These are phyloP conservation scores for Leccinum truebloodii DNA, from an alignment of 768 basidiomycete species.

Conservation along the genomic window DNA sequence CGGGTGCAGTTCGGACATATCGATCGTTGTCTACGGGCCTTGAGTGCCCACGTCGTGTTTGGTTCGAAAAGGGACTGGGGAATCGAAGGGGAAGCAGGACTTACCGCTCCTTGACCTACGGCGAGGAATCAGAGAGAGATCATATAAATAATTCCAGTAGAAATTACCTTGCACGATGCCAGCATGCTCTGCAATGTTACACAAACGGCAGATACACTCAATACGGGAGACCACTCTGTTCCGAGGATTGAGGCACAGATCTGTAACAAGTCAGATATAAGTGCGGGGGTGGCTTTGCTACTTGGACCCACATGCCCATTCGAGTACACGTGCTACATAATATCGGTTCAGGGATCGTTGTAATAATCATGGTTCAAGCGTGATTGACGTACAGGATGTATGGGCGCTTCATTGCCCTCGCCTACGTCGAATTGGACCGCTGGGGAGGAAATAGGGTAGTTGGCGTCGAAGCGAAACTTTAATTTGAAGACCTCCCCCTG, in stretches of 20 bases:
- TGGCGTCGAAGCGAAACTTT: slow-evolving; percentile 78
- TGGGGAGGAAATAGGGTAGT: slow-evolving; percentile 86
- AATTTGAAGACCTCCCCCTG: slow-evolving; percentile 78
- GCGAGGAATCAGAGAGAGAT: slow-evolving; percentile 1
- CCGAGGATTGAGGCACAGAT: slow-evolving; percentile 91
- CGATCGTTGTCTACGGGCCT: slow-evolving; percentile 85
- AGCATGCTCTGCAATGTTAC: slow-evolving; percentile 92
- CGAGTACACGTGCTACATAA: slow-evolving; percentile 74
- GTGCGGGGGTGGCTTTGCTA: slow-evolving; percentile 7
- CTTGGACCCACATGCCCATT: slow-evolving; percentile 70
- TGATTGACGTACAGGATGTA: slow-evolving; percentile 66
- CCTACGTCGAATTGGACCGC: slow-evolving; percentile 84
- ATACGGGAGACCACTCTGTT: slow-evolving; percentile 87
- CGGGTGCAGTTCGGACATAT: slow-evolving; percentile 75
- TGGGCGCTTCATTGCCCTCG: slow-evolving; percentile 62
- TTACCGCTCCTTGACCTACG: slow-evolving; percentile 64
- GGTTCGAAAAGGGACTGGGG: slow-evolving; percentile 2
- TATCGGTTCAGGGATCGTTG: slow-evolving; percentile 14
- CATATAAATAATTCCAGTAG: not conserved
- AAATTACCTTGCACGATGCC: slow-evolving; percentile 80
- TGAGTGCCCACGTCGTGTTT: slow-evolving; percentile 10
- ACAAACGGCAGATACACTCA: slow-evolving; percentile 79
- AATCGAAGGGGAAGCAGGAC: slow-evolving; percentile 22
- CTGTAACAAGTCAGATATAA: slow-evolving; percentile 38
- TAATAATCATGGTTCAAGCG: not conserved